phyloP scores from a whole-genome alignment of 495 filamentous ascomycete species.

The Penicillium pancosmium region DNA sequence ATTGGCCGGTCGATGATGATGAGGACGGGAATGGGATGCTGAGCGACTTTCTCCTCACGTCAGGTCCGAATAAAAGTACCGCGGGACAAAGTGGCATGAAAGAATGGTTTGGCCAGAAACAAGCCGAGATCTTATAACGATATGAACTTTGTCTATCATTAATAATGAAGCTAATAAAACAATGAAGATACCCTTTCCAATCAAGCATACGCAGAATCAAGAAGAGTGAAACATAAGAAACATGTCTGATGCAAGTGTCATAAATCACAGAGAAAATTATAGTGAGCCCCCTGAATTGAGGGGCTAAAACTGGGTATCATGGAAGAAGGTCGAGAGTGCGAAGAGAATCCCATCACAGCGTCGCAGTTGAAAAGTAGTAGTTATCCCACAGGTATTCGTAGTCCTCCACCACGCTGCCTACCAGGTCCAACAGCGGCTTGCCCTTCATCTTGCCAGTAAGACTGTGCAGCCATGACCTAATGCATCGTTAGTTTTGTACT shows the following conservation, averaged over 20 bases:
- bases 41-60: slow-evolving; percentile 68
- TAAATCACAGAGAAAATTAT: background rate
- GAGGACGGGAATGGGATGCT: slow-evolving; percentile 65
- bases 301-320: slow-evolving; percentile 29
- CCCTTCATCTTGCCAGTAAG: slow-evolving; percentile 68
- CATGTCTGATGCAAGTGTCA: slow-evolving; percentile 2
- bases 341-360: slow-evolving; percentile 46
- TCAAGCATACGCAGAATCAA: background rate
- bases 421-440: slow-evolving; percentile 75
- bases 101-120: slow-evolving; percentile 47
- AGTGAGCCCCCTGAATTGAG: background rate
- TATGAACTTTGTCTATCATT: slow-evolving; percentile 8
- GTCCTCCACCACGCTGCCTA: slow-evolving; percentile 85
- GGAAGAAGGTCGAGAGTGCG: slow-evolving; percentile 15
- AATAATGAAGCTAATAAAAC: slow-evolving; percentile 27
- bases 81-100: slow-evolving; percentile 35
- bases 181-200: slow-evolving; percentile 30
- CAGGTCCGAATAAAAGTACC: slow-evolving; percentile 26
- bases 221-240: background rate
- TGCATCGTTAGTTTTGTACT: slow-evolving; percentile 32
- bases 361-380: slow-evolving; percentile 86
- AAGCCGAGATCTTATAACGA: slow-evolving; percentile 33
- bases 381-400: slow-evolving; percentile 98
- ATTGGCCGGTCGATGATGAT: slow-evolving; percentile 80
- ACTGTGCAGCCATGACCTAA: slow-evolving; percentile 60